Base-by-base conservation (phyloP, 2,329 filamentous ascomycete genomes). In the Exophiala mesophila region DNA sequence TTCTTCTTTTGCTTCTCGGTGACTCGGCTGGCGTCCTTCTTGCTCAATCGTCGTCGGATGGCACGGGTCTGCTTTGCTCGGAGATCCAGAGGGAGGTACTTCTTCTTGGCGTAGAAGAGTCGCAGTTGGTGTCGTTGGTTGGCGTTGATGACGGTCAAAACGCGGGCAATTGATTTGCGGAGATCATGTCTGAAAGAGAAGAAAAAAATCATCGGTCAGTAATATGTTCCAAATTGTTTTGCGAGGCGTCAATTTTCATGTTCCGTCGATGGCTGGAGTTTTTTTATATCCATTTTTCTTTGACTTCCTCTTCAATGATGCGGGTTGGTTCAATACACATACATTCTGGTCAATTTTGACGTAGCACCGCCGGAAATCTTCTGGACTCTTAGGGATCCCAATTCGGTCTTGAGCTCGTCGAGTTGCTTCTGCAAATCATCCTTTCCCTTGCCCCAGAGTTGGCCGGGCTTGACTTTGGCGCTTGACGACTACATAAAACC, bases 61-160 rank as follows among this genome's bases (percentile, higher is more conserved):
- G 89, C 92, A 65, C 92, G 89, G 68, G 92, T 98, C 78, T 92
- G 83, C 86, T 97, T 97, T 69, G 88, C 74, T 73, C 92, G 87
- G 77, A 98, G 89, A 73, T 98, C 94, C 70, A 98, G 88, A 57
- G 92, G 92, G 56, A 88, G 76, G 82, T 96, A 96, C 81, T 96
- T 97, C 87, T 97, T 97, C 83, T 85, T 85, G 82, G 95, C 94
- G 83, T 98, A 98, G 85, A 97, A 97, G 60, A 97, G 80, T 64
- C 89, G 88, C 65, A 98, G 88, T 77, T 97, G 89, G 59, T 88
- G 79, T 71, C 94, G 85, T 80, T 98, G 92, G 82, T 94, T 97
- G 74, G 88, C 85, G 82, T 97, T 98, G 83, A 98, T 95, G 77
- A 98, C 81, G 72, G 92, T 98, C 64, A 98, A 83, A 74, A 96